Evolutionary conservation across 2,329 filamentous ascomycete genomes (phyloP).

Genomic region (Cercospora nicotianae): DNA sequence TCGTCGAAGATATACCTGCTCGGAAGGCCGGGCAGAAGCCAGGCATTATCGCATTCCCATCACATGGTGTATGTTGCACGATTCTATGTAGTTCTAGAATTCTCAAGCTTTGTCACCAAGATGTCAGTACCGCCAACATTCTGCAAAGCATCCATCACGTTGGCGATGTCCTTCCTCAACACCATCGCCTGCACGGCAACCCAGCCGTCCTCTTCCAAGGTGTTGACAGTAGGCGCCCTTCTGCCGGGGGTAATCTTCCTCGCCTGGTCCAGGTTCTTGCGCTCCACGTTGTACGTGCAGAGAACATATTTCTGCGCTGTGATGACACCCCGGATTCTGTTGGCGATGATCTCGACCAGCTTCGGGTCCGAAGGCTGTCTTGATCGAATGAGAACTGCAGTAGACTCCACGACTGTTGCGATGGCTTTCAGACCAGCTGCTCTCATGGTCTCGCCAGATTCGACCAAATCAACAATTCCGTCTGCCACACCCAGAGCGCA

Average conservation of each 20-base stretch:
- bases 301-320: constrained; percentile 91
- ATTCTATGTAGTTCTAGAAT: constrained; percentile 58
- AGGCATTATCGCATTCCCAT: background rate
- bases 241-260: constrained; percentile 86
- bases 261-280: constrained; percentile 65
- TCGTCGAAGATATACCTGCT: background rate
- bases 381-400: constrained; percentile 89
- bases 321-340: constrained; percentile 89
- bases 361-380: constrained; percentile 76
- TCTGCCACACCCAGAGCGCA: constrained; percentile 94
- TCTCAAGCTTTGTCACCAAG: constrained; percentile 80
- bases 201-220: constrained; percentile 85
- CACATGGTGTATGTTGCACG: background rate
- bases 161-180: constrained; percentile 78
- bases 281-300: constrained; percentile 92
- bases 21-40: background rate
- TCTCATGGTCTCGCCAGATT: constrained; percentile 98
- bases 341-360: constrained; percentile 79
- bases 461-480: constrained; percentile 95
- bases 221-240: constrained; percentile 87
- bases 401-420: constrained; percentile 85
- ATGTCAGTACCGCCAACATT: constrained; percentile 80
- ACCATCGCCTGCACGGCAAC: constrained; percentile 95
- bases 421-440: constrained; percentile 92
- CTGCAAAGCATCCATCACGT: constrained; percentile 81